Evolutionary conservation across 2,329 filamentous ascomycete species (phyloP).

Genomic region (Arthrobotrys conoides): DNA sequence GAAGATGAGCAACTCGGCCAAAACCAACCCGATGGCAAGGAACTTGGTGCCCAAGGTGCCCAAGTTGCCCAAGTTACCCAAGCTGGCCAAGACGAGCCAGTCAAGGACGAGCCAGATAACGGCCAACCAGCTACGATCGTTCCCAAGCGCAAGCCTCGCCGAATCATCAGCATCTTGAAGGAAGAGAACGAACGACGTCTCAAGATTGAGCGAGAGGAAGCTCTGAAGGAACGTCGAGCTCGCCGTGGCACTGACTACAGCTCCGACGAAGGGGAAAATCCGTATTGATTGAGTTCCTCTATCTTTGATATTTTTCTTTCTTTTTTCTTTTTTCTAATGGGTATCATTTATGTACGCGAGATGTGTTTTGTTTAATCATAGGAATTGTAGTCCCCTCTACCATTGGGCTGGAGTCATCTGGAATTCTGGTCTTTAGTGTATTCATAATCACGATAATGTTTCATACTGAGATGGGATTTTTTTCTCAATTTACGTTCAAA

Average conservation of each 20-base stretch:
- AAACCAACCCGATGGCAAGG: conserved; percentile 16
- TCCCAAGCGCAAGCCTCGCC: conserved; percentile 20
- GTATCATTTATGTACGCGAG: conserved; percentile 5
- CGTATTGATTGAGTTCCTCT: conserved; percentile 4
- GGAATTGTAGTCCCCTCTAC: not conserved
- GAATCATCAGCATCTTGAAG: conserved; percentile 17
- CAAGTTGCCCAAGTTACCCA: conserved; percentile 18
- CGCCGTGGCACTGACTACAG: conserved; percentile 1
- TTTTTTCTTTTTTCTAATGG: not conserved
- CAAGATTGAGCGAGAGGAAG: conserved; percentile 4
- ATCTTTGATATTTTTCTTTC: not conserved
- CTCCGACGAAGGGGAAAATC: not conserved
- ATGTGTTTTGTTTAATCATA: not conserved
- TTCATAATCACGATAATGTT: not conserved
- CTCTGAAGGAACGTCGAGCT: conserved; percentile 11
- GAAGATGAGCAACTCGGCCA: not conserved
- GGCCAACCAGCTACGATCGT: not conserved
- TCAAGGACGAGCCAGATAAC: not conserved
- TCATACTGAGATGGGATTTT: not conserved
- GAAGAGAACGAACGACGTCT: conserved; percentile 24
- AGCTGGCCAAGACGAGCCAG: conserved; percentile 1
- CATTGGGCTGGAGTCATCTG: not conserved
- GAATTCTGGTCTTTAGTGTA: not conserved
- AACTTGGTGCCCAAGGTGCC: conserved; percentile 10
- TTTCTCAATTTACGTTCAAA: not conserved